Conservation (phyloP, 768 basidiomycete species). For the Holtermanniella nyarrowii region DNA sequence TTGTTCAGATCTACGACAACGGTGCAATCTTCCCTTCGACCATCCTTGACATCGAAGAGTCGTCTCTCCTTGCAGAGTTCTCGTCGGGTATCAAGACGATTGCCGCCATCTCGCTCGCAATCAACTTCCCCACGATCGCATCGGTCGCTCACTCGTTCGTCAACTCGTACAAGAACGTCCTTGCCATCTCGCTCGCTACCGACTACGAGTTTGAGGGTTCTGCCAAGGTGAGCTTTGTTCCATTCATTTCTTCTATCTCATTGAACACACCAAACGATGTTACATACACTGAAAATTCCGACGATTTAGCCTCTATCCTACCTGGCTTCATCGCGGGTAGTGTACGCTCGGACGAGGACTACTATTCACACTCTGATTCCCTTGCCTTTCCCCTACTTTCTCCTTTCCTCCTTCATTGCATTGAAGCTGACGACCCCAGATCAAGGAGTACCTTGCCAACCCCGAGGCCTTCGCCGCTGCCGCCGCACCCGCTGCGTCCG, state of each 20-base stretch:
- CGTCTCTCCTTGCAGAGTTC: conserved; percentile 85
- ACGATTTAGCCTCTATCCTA: conserved; percentile 40
- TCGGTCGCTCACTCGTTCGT: conserved; percentile 90
- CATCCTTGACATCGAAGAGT: conserved; percentile 87
- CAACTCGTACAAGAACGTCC: conserved; percentile 98
- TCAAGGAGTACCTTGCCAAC: conserved; percentile 94
- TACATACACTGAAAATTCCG: conserved; percentile 74
- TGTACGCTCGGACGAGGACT: conserved; percentile 6
- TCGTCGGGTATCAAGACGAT: conserved; percentile 86
- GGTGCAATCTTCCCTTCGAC: conserved; percentile 83
- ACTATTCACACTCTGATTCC: conserved; percentile 25
- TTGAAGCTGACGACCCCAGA: conserved; percentile 44
- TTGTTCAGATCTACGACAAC: conserved; percentile 89
- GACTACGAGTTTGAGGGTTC: conserved; percentile 91
- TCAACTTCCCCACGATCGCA: conserved; percentile 91
- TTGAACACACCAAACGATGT: conserved; percentile 35
- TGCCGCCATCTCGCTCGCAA: conserved; percentile 87
- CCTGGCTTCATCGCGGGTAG: conserved; percentile 19
- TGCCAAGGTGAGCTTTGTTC: conserved; percentile 60
- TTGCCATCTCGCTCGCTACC: conserved; percentile 77
- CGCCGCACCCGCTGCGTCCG: conserved; percentile 53
- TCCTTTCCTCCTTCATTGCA: conserved; percentile 4
- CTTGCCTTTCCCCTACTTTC: conserved; percentile 1
- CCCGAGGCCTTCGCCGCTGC: conserved; percentile 92
- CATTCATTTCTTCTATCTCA: conserved; percentile 11